These are phyloP conservation scores for Waltergamsia citrina DNA, from an alignment of 2,329 filamentous ascomycete genomes.

Conservation along the genomic window DNA sequence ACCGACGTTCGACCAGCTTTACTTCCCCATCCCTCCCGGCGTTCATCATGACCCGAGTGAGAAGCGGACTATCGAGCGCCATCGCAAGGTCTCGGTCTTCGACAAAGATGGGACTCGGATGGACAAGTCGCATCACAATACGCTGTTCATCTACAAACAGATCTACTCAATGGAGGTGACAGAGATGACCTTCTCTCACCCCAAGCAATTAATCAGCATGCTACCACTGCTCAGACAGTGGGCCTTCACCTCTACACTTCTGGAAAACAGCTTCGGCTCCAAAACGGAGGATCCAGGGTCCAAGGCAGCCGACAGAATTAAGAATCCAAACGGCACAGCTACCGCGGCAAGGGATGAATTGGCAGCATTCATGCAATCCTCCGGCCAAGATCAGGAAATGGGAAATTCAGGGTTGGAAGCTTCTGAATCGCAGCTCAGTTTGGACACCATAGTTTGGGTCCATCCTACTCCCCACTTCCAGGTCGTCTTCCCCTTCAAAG, in stretches of 20 bases:
- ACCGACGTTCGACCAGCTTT: slow-evolving; percentile 47
- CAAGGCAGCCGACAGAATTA: neutral
- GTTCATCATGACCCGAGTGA: slow-evolving; percentile 46
- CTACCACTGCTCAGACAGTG: slow-evolving; percentile 71
- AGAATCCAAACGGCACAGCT: neutral
- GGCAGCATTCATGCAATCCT: slow-evolving; percentile 16
- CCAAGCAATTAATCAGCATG: slow-evolving; percentile 63
- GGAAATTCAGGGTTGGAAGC: too few relatives aligned
- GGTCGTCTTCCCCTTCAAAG: slow-evolving; percentile 43
- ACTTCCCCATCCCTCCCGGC: slow-evolving; percentile 43
- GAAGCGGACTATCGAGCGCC: slow-evolving; percentile 42
- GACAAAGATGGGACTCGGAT: slow-evolving; percentile 16
- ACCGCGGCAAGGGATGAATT: slow-evolving; percentile 16
- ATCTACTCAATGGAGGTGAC: slow-evolving; percentile 60
- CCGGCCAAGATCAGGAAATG: neutral
- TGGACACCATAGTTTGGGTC: slow-evolving; percentile 44
- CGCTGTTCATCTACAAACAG: slow-evolving; percentile 60
- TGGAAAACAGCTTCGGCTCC: slow-evolving; percentile 50
- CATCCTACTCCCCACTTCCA: slow-evolving; percentile 38
- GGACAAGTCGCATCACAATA: slow-evolving; percentile 41
- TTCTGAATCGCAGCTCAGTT: slow-evolving; percentile 15
- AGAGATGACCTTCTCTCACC: slow-evolving; percentile 68
- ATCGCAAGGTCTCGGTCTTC: slow-evolving; percentile 34
- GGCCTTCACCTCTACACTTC: slow-evolving; percentile 55
- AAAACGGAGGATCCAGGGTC: slow-evolving; percentile 13